phyloP scores from a whole-genome alignment of 805 yeast genomes.

The Yarrowia divulgata region DNA sequence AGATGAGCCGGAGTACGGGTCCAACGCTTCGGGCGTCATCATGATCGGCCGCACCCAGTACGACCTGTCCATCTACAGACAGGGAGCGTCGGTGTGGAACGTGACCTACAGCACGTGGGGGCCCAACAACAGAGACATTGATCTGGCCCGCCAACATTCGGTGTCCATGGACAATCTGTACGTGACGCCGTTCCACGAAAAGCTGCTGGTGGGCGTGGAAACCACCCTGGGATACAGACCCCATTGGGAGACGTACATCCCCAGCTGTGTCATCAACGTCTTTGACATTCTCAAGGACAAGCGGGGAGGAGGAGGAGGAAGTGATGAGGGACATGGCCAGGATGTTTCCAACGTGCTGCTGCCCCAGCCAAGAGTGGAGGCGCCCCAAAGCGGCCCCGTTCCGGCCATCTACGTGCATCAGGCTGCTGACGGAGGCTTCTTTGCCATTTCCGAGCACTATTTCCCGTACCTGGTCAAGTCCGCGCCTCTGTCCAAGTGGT shows the following conservation, averaged over 20 bases:
- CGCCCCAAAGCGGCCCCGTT: slow-evolving; percentile 30
- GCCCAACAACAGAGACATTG: slow-evolving; percentile 81
- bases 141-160: slow-evolving; percentile 54
- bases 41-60: slow-evolving; percentile 53
- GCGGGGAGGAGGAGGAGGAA: slow-evolving; percentile 3
- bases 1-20: slow-evolving; percentile 40
- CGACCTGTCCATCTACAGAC: slow-evolving; percentile 68
- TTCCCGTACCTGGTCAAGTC: slow-evolving; percentile 84
- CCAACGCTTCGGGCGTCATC: slow-evolving; percentile 42
- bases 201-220: slow-evolving; percentile 73
- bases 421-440: slow-evolving; percentile 72
- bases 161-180: slow-evolving; percentile 73
- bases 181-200: slow-evolving; percentile 84
- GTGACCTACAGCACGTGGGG: slow-evolving; percentile 91
- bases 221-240: slow-evolving; percentile 63
- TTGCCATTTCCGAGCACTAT: slow-evolving; percentile 77
- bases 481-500: slow-evolving; percentile 77
- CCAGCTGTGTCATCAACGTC: slow-evolving; percentile 74
- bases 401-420: slow-evolving; percentile 71
- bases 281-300: slow-evolving; percentile 69
- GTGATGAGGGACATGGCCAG: background rate
- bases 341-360: slow-evolving; percentile 48
- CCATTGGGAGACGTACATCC: slow-evolving; percentile 77
- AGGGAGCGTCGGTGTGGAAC: slow-evolving; percentile 76
- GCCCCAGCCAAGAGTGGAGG: slow-evolving; percentile 50